Evolutionary conservation across 805 yeast species (phyloP), one percentile per base, ranked within the genome.

Genomic region (Ogataea glucozyma): DNA sequence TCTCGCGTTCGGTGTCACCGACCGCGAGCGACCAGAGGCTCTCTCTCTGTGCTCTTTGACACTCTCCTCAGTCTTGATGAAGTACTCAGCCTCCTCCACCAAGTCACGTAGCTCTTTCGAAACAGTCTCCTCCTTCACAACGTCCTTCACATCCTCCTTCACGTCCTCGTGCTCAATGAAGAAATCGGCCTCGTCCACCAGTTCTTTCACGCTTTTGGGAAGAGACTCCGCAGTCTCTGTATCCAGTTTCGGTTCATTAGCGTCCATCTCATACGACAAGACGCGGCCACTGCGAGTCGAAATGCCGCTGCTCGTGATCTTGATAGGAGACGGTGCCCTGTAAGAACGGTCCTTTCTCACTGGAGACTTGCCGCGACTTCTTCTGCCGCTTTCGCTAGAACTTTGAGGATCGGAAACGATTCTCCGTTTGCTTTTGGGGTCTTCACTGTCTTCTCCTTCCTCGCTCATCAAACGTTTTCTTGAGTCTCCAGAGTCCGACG

Each of bases 281-380:
- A 60, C 61, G 12, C 64, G 50, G 8, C 60, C 61, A 36, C 61
- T 57, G 40, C 61, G 50, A 1, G 61, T 57, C 6, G 58, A 47
- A 8, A 57, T 57, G 4, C 60, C 57, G 31, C 60, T 57, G 43
- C 60, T 48, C 13, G 48, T 41, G 40, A 44, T 46, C 22, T 46
- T 51, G 26, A 47, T 48, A 13, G 57, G 49, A 6, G 58, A 51
- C 2, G 55, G 55, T 4, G 54, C 59, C 18, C 59, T 40, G 30
- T 53, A 57, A 4, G 52, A 44, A 21, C 44, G 40, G 33, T 59
- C 62, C 21, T 53, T 54, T 33, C 64, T 44, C 10, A 52, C 48
- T 13, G 62, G 64, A 11, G 65, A 59, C 22, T 53, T 45, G 4
- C 61, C 51, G 26, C 65, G 44, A 9, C 47, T 42, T 27, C 32